Conservation (phyloP, 345 rosid genomes). For the Rhodamnia rubescens region DNA sequence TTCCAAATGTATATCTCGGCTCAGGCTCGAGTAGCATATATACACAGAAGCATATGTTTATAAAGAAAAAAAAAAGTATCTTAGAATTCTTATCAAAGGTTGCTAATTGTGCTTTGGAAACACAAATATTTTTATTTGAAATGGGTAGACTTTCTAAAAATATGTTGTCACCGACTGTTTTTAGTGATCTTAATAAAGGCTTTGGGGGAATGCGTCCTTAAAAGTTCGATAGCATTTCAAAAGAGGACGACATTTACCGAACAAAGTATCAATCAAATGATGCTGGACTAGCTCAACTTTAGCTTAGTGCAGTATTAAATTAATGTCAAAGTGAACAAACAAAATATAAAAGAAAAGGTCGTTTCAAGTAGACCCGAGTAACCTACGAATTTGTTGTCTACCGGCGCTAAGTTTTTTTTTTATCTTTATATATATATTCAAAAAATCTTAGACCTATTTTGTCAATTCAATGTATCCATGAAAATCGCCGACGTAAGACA, state of each 20-base stretch:
- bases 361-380: too few species aligned
- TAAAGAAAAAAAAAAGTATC: not conserved
- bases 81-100: not conserved
- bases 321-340: not conserved
- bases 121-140: too few species aligned
- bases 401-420: too few species aligned
- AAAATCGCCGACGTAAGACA: too few species aligned
- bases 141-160: not conserved
- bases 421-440: not conserved
- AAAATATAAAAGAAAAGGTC: not conserved
- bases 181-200: not conserved
- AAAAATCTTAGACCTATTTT: too few species aligned
- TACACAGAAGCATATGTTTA: not conserved
- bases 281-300: constrained; percentile 55
- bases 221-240: not conserved
- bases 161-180: not conserved
- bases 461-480: too few species aligned
- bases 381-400: too few species aligned
- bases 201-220: not conserved
- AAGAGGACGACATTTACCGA: not conserved
- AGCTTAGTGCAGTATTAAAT: not conserved
- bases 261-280: constrained; percentile 67
- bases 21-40: not conserved
- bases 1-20: not conserved
- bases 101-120: too few species aligned